These are phyloP conservation scores for Bonia amplexicaulis DNA, from an alignment of 176 grass and related monocot species.

Conservation along the genomic window DNA sequence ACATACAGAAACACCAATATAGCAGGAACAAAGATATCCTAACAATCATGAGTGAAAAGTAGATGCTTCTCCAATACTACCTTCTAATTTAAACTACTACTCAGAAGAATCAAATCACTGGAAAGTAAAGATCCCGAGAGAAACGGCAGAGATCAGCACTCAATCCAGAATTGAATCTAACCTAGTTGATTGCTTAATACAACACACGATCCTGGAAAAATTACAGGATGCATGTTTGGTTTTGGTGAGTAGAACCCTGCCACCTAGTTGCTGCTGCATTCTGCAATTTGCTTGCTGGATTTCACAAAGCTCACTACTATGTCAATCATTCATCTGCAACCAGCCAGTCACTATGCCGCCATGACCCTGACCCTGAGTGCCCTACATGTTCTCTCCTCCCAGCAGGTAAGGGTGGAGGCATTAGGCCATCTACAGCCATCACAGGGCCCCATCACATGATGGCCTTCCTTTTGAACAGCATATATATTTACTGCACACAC, in stretches of 20 bases:
- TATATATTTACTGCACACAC: not conserved
- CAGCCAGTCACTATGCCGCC: not conserved
- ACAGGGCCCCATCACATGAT: not conserved
- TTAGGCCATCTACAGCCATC: not conserved
- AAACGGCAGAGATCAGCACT: no score
- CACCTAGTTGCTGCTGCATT: not conserved
- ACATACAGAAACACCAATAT: not conserved
- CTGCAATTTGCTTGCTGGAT: not conserved
- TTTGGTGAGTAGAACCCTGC: not conserved
- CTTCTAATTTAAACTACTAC: no score
- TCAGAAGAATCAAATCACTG: no score
- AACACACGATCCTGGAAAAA: not conserved
- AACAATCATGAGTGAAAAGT: not conserved
- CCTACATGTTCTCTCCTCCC: not conserved
- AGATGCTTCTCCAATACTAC: not conserved
- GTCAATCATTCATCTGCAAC: not conserved
- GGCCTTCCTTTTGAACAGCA: not conserved
- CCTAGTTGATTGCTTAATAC: not conserved
- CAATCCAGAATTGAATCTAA: not conserved
- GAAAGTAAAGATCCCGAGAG: no score
- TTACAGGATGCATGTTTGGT: not conserved
- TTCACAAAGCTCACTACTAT: not conserved
- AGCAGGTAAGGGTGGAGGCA: not conserved
- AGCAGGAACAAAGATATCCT: not conserved
- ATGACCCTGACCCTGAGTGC: not conserved